Evolutionary conservation across 2,329 filamentous ascomycete genomes (phyloP).

Genomic region (Purpureocillium lavendulum): DNA sequence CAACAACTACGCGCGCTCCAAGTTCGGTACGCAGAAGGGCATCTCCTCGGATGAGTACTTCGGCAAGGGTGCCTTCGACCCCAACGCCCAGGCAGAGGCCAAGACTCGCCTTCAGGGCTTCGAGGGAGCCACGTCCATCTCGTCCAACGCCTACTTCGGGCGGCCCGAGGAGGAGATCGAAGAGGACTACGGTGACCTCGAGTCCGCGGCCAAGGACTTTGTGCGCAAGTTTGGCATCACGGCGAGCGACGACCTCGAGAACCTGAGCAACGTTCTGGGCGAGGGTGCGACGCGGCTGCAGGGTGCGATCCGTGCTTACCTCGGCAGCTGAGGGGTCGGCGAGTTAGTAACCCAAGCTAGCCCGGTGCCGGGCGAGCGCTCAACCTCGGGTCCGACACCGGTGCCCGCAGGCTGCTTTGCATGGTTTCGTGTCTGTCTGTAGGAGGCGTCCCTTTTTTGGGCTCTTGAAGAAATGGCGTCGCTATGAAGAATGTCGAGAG

Average conservation of each 20-base stretch:
- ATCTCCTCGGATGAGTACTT: constrained; percentile 99
- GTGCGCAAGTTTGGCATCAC: constrained; percentile 92
- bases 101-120: constrained; percentile 84
- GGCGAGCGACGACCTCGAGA: constrained; percentile 91
- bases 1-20: constrained; percentile 73
- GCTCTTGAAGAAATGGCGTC: no score
- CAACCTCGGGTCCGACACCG: no score
- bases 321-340: constrained; percentile 45
- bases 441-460: no score
- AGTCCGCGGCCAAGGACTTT: constrained; percentile 92
- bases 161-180: constrained; percentile 74
- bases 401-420: no score
- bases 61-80: constrained; percentile 79
- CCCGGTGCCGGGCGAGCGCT: background rate
- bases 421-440: no score
- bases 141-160: constrained; percentile 95
- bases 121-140: constrained; percentile 86
- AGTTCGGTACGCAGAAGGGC: constrained; percentile 88
- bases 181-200: constrained; percentile 84
- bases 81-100: constrained; percentile 72
- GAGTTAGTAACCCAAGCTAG: background rate
- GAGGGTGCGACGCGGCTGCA: constrained; percentile 81
- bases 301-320: constrained; percentile 59
- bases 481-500: no score
- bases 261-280: constrained; percentile 72